Conservation (phyloP, 2,329 filamentous ascomycete species). For the Cytospora piceicola region DNA sequence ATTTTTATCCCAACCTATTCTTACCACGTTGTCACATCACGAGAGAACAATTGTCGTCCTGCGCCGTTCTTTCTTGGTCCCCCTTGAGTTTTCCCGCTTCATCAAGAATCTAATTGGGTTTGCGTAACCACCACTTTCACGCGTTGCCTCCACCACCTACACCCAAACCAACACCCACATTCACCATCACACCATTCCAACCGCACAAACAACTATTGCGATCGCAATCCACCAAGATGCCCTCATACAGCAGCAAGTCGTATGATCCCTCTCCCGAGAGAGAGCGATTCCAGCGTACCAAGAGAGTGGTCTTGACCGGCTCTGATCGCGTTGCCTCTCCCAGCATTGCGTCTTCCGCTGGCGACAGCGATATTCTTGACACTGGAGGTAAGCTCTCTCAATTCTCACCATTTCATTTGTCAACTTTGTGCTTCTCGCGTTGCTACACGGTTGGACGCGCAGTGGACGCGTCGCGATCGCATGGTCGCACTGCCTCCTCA, state of each 20-base stretch:
- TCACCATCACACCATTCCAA: not conserved
- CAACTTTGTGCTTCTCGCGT: not conserved
- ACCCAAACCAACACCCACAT: too few species aligned
- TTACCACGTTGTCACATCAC: constrained; percentile 8
- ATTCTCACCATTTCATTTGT: not conserved
- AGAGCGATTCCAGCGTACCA: constrained; percentile 22
- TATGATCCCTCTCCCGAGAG: constrained; percentile 16
- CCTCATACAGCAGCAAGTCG: constrained; percentile 20
- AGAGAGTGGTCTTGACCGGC: constrained; percentile 2
- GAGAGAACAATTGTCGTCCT: not conserved
- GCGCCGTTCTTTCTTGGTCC: not conserved
- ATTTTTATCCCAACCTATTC: constrained; percentile 12
- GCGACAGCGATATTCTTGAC: constrained; percentile 16
- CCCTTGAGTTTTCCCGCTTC: not conserved
- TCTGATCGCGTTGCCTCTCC: constrained; percentile 23
- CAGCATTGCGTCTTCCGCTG: constrained; percentile 23
- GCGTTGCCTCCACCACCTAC: not conserved
- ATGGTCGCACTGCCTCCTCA: not conserved
- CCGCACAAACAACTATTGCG: not conserved
- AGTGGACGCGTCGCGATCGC: not conserved
- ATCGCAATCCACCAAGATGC: constrained; percentile 12
- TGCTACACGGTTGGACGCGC: not conserved
- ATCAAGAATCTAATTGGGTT: not conserved
- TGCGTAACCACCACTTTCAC: not conserved
- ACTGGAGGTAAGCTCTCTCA: constrained; percentile 13